A percentile compares a stretch with the other conserved stretches of the same genome.
Conservation (phyloP, 1,284 basidiomycete genomes). For the Marasmius tenuissimus region DNA sequence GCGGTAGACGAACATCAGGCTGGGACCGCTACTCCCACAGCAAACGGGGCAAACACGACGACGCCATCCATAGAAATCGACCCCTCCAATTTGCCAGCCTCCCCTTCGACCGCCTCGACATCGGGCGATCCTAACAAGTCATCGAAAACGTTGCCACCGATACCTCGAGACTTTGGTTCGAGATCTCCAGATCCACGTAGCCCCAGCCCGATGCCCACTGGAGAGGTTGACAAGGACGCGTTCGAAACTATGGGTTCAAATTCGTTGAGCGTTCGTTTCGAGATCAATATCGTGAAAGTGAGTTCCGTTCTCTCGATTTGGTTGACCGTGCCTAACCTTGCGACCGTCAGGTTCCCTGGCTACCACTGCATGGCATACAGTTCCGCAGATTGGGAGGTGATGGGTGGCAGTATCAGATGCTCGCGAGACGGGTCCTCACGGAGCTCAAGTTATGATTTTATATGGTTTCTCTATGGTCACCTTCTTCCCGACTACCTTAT, state of each 20-base stretch:
- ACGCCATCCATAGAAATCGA: slow-evolving; percentile 28
- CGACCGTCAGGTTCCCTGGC: slow-evolving; percentile 76
- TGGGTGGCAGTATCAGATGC: slow-evolving; percentile 97
- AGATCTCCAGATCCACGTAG: slow-evolving; percentile 33
- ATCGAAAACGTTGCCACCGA: slow-evolving; percentile 68
- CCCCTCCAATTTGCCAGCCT: slow-evolving; percentile 17
- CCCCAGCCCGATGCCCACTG: slow-evolving; percentile 54
- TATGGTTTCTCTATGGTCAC: slow-evolving; percentile 11
- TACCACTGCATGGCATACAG: slow-evolving; percentile 94
- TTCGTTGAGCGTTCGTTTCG: slow-evolving; percentile 86
- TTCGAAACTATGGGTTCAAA: slow-evolving; percentile 76
- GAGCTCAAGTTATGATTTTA: slow-evolving; percentile 83
- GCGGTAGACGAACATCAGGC: slow-evolving; percentile 30
- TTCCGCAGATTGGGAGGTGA: slow-evolving; percentile 92
- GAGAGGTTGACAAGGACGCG: slow-evolving; percentile 64
- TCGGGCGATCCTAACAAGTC: slow-evolving; percentile 42
- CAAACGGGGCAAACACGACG: slow-evolving; percentile 14
- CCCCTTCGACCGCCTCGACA: slow-evolving; percentile 8
- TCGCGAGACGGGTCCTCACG: slow-evolving; percentile 90
- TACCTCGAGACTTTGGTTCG: slow-evolving; percentile 66
- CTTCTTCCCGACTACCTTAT: slow-evolving; percentile 10
- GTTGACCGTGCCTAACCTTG: slow-evolving; percentile 5
- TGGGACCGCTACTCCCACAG: slow-evolving; percentile 12
- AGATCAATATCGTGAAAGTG: slow-evolving; percentile 94
- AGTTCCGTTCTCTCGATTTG: slow-evolving; percentile 23